These are phyloP conservation scores for Globisporangium acanthophoron DNA, from an alignment of 352 stramenopile species.

Conservation along the genomic window DNA sequence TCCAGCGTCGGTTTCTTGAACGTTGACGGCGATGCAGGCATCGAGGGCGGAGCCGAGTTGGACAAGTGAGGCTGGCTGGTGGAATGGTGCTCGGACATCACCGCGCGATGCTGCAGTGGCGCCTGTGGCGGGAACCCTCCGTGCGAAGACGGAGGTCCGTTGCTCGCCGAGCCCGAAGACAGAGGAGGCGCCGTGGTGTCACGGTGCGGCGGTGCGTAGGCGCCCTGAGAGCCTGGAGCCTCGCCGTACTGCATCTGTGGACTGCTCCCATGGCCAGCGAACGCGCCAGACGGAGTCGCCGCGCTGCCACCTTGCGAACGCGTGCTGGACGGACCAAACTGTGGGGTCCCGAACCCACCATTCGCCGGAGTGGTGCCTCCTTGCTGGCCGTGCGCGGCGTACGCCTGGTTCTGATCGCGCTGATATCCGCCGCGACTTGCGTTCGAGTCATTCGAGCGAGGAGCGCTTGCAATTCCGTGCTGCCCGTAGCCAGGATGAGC, in stretches of 20 bases:
- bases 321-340: slow-evolving; percentile 8
- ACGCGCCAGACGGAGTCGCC: slow-evolving; percentile 21
- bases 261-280: slow-evolving; percentile 20
- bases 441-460: slow-evolving; percentile 17
- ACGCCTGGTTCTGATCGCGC: slow-evolving; percentile 1
- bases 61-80: slow-evolving; percentile 10
- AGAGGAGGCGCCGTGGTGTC: slow-evolving; percentile 6
- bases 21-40: slow-evolving; percentile 13
- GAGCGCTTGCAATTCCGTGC: slow-evolving; percentile 1
- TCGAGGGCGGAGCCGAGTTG: slow-evolving; percentile 14
- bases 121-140: not conserved
- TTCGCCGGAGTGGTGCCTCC: not conserved
- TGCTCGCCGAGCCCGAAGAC: slow-evolving; percentile 4
- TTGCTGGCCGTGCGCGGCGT: slow-evolving; percentile 6
- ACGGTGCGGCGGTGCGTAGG: slow-evolving; percentile 1
- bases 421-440: slow-evolving; percentile 1
- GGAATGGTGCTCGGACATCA: not conserved
- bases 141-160: slow-evolving; percentile 6
- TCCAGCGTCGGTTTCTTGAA: slow-evolving; percentile 42
- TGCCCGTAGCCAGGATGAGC: slow-evolving; percentile 4
- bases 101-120: not conserved
- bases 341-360: slow-evolving; percentile 1
- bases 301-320: slow-evolving; percentile 6
- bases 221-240: slow-evolving; percentile 7
- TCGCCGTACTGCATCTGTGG: not conserved